phyloP scores from a whole-genome alignment of 225 moss, liverwort and hornwort species.

The Lunularia cruciata region DNA sequence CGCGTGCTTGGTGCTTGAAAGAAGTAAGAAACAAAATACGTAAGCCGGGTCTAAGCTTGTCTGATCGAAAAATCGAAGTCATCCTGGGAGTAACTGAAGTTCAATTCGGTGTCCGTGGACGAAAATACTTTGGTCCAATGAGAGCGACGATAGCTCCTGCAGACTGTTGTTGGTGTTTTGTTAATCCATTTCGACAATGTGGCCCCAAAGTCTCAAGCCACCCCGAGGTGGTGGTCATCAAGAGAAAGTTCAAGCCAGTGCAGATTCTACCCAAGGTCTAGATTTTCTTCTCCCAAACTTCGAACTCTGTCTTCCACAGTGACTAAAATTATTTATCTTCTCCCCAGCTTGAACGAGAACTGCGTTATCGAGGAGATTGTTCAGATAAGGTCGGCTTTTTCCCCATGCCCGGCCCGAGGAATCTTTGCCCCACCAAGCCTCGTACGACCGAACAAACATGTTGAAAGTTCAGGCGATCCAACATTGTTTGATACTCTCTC shows the following conservation, averaged over 20 bases:
- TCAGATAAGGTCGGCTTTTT: constrained; percentile 12
- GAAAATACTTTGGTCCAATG: no score
- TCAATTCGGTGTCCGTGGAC: no score
- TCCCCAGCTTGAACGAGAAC: neutral
- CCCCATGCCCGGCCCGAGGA: neutral
- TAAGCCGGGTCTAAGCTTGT: neutral
- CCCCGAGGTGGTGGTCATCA: no score
- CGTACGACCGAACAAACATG: no score
- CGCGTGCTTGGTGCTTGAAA: constrained; percentile 1
- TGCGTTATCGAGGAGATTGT: neutral
- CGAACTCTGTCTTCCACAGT: neutral
- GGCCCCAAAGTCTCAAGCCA: no score
- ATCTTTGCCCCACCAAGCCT: no score
- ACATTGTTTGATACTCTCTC: neutral
- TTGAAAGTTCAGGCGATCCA: neutral
- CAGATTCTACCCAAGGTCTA: neutral
- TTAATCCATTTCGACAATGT: no score
- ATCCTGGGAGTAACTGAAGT: neutral
- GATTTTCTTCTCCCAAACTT: neutral
- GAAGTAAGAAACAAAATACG: neutral
- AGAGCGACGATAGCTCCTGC: no score
- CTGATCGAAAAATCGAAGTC: neutral
- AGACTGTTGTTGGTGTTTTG: no score
- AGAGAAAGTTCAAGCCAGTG: no score
- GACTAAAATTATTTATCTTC: no score